A percentile compares a stretch with the other conserved stretches of the same genome.
Evolutionary conservation across 768 basidiomycete species (phyloP).

Genomic region (Tylopilus vinaceipallidus): DNA sequence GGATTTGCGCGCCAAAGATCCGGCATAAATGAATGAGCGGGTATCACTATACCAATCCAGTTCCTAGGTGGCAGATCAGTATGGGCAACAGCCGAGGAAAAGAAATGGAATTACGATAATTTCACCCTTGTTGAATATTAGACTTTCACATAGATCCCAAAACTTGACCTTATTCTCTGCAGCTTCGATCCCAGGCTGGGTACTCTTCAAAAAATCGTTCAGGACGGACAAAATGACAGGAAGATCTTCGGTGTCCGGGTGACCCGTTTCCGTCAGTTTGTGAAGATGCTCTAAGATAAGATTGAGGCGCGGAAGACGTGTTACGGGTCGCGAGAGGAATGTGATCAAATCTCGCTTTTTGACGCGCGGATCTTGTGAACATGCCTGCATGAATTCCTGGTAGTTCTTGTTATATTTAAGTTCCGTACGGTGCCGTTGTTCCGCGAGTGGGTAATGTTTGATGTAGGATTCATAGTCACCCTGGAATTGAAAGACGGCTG

Average conservation of each 20-base stretch:
- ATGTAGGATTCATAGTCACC: conserved; percentile 77
- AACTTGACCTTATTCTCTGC: conserved; percentile 90
- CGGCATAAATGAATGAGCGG: conserved; percentile 67
- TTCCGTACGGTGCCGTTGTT: conserved; percentile 78
- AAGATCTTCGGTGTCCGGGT: conserved; percentile 75
- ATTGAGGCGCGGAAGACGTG: conserved; percentile 78
- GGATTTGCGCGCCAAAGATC: conserved; percentile 57
- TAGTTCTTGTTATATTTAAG: conserved; percentile 67
- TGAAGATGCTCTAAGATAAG: conserved; percentile 70
- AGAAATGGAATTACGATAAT: conserved; percentile 61
- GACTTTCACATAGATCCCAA: conserved; percentile 74
- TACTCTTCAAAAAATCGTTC: conserved; percentile 73
- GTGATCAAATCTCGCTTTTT: conserved; percentile 77
- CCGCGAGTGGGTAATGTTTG: conserved; percentile 85
- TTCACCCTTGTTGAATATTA: conserved; percentile 75
- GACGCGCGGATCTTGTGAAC: conserved; percentile 60
- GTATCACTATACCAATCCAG: conserved; percentile 78
- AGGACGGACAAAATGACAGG: conserved; percentile 70
- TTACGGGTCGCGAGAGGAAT: conserved; percentile 83
- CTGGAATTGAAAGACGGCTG: conserved; percentile 46
- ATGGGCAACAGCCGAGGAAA: background rate
- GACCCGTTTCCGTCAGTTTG: conserved; percentile 67
- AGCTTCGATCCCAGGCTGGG: conserved; percentile 88
- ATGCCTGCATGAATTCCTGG: conserved; percentile 60
- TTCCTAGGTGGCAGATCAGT: conserved; percentile 51